A percentile compares a stretch with the other conserved stretches of the same genome.
Evolutionary conservation across 371 early-diverging fungal species (phyloP).

Genomic region (Capniomyces stellatus): DNA sequence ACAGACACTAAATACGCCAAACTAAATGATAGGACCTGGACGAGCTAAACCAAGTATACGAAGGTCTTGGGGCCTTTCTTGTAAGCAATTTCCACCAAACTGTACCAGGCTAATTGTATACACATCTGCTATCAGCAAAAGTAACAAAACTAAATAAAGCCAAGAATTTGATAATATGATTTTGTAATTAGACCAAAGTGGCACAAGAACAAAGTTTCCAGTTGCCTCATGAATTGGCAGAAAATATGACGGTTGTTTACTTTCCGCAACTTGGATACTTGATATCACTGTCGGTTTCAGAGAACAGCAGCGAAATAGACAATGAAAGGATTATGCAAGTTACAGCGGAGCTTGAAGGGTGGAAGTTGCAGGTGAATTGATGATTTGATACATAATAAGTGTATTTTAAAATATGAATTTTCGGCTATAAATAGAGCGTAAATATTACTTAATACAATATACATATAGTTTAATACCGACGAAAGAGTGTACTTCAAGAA

Average conservation of each 20-base stretch:
- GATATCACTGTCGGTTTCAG: constrained; percentile 15
- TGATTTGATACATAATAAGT: not conserved
- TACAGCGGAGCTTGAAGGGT: not conserved
- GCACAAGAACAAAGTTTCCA: not conserved
- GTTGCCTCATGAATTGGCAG: not conserved
- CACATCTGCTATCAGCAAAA: too few species aligned
- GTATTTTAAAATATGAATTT: not conserved
- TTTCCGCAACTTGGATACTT: constrained; percentile 35
- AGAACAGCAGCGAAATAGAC: too few species aligned
- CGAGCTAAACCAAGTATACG: constrained; percentile 1
- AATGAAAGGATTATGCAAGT: not conserved
- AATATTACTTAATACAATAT: not conserved
- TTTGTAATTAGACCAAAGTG: constrained; percentile 2
- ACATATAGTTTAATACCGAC: constrained; percentile 30
- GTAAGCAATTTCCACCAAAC: too few species aligned
- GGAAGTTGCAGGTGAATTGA: not conserved
- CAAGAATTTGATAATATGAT: not conserved
- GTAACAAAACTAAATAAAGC: not conserved
- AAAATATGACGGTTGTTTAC: constrained; percentile 23
- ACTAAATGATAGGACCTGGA: constrained; percentile 2
- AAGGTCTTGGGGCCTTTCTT: constrained; percentile 2
- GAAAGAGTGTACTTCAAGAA: constrained; percentile 29
- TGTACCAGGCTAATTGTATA: too few species aligned
- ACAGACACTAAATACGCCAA: too few species aligned
- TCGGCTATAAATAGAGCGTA: constrained; percentile 14